These are phyloP conservation scores for Strobilomyces echinocephalus DNA, from an alignment of 768 basidiomycete genomes.

Conservation along the genomic window DNA sequence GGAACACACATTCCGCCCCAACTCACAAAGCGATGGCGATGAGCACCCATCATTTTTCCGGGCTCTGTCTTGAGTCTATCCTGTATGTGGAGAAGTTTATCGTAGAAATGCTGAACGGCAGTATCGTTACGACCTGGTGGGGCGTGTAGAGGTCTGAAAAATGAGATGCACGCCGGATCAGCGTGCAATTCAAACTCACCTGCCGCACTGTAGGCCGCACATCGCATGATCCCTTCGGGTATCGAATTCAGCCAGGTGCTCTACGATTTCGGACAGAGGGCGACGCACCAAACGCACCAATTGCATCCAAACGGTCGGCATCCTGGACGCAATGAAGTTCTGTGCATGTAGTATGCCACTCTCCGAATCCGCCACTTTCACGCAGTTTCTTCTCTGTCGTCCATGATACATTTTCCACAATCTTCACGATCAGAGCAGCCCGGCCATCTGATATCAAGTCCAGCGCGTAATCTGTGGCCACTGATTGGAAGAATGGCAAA, in stretches of 20 bases:
- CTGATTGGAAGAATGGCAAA: constrained; percentile 55
- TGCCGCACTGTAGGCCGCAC: constrained; percentile 57
- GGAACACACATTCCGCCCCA: neutral
- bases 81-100: constrained; percentile 75
- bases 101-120: constrained; percentile 79
- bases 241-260: neutral
- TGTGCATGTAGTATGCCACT: constrained; percentile 65
- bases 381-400: constrained; percentile 71
- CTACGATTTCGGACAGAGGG: neutral
- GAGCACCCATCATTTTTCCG: constrained; percentile 63
- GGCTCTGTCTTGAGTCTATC: constrained; percentile 72
- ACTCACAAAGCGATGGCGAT: constrained; percentile 67
- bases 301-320: constrained; percentile 74
- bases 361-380: constrained; percentile 48
- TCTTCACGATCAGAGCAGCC: constrained; percentile 48
- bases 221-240: constrained; percentile 54
- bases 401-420: constrained; percentile 83
- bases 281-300: constrained; percentile 67
- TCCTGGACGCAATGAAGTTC: constrained; percentile 84
- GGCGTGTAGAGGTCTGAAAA: constrained; percentile 38
- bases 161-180: neutral
- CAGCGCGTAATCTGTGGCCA: constrained; percentile 40
- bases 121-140: constrained; percentile 49
- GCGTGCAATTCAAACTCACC: constrained; percentile 28
- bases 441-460: constrained; percentile 61